Base-by-base conservation (phyloP, 768 basidiomycete species). In the Tremella fuciformis region DNA sequence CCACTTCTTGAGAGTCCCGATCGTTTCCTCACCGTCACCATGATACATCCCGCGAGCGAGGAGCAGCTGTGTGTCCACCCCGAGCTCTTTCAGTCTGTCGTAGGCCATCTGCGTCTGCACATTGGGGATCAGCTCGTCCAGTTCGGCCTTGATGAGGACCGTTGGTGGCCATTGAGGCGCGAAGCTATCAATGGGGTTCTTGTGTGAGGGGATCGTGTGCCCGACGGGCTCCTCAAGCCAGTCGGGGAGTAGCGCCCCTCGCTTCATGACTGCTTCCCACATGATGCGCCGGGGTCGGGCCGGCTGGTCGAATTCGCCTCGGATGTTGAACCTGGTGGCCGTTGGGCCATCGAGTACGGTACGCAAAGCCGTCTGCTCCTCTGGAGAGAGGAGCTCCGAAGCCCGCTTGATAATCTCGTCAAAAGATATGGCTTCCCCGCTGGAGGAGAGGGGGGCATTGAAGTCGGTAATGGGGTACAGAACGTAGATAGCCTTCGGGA, bases 41-140 rank as follows among this genome's bases (percentile, higher is more conserved):
- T 53, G 51, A 8, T 6, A 6, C 51, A 53, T 53, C 7, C 25
- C 51, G 6, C 25, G 3, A 3, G 51, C 51, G 8, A 41, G 9
- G 37, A 53, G 13, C 16, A 53, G 51, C 51, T 53, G 40, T 3
- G 4, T 39, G 3, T 53, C 51, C 6, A 53, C 51, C 9, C 37
- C 37, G 6, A 53, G 51, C 51, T 53, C 26, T 37, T 4, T 13
- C 24, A 53, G 51, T 25, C 24, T 53, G 26, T 53, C 38, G 51
- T 53, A 37, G 7, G 8, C 51, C 16, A 15, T n/a, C n/a, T n/a
- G 25, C 15, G 51, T 53, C 7, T 53, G 26, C n/a, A 3, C 18
- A 7, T 8, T 7, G 8, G 16, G n/a, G 26, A 53, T 3, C 38
- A 53, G 3, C 4, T n/a, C 8, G 38, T 53, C 51, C 13, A 7